Evolutionary conservation across 2,329 filamentous ascomycete genomes (phyloP), one percentile per base, ranked within the genome.

Genomic region (Didymella lethalis): DNA sequence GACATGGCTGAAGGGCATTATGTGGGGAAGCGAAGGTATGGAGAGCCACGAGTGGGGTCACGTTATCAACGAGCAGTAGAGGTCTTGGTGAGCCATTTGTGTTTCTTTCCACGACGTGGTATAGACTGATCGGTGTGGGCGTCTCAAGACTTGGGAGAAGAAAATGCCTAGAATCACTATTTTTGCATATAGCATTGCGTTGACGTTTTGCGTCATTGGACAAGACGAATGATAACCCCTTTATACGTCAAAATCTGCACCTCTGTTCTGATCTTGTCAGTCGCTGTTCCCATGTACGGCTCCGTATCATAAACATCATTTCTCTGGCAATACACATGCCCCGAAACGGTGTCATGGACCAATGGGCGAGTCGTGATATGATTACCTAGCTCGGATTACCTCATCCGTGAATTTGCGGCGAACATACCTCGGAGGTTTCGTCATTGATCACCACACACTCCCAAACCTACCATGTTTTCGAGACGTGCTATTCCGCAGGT

Each of bases 1-100:
- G 72, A 68, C 61, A n/a, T 82, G 80, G 79, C 65, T 83, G 67
- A 75, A 73, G 59, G 76, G 78, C 41, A 83, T 83, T 65, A 83
- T 82, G 81, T 83, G 81, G 70, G 81, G 81, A 7, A 75, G 75
- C 38, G 76, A 78, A 57, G 65, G 72, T 25, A 75, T 76, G 61
- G 76, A 79, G 66, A 57, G 68, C 41, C 79, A 83, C 67, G 77
- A 80, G 65, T 83, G 81, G 81, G 81, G 80, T 16, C 63, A 77
- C 59, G 71, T 82, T 16, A 71, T 83, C 43, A 73, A 80, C 31
- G 78, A 81, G 66, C 64, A 73, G 60, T 68, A 66, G 18, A 29
- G 16, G 16, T 20, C 10, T 45, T 2, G 20, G 10, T 8, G 11
- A 14, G 23, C 14, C 23, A 16, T n/a, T 11, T 8, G 26, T n/a